These are phyloP conservation scores for Blastobotrys raffinosifermentans DNA, from an alignment of 1,139 yeast genomes.

Conservation along the genomic window DNA sequence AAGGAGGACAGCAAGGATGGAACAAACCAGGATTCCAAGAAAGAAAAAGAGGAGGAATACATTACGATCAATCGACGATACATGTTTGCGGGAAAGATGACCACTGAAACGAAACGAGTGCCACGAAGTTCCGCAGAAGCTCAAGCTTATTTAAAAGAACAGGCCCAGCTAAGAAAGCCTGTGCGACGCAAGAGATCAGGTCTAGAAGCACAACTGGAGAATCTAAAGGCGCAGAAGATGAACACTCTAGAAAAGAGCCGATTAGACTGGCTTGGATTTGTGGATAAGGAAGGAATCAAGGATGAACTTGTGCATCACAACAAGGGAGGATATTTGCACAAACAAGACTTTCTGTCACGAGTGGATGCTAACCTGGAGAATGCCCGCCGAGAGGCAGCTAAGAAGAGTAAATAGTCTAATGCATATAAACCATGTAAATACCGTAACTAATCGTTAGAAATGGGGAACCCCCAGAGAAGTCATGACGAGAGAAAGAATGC, in stretches of 20 bases:
- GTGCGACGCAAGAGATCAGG: slow-evolving; percentile 59
- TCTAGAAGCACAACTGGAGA: slow-evolving; percentile 62
- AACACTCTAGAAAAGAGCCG: slow-evolving; percentile 90
- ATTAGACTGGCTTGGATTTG: slow-evolving; percentile 93
- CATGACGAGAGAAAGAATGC: slow-evolving; percentile 73
- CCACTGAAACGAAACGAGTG: slow-evolving; percentile 73
- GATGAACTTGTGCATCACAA: slow-evolving; percentile 78
- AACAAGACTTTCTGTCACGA: slow-evolving; percentile 80
- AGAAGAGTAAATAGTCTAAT: slow-evolving; percentile 22
- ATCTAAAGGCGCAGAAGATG: slow-evolving; percentile 56
- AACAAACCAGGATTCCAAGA: not conserved
- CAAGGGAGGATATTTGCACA: slow-evolving; percentile 76
- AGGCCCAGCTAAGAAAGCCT: slow-evolving; percentile 7
- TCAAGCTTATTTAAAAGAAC: slow-evolving; percentile 54
- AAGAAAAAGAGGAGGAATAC: slow-evolving; percentile 36
- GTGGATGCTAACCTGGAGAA: slow-evolving; percentile 64
- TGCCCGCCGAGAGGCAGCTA: slow-evolving; percentile 54
- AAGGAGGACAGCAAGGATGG: not conserved
- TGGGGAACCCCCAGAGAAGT: slow-evolving; percentile 56
- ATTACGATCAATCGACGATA: slow-evolving; percentile 71
- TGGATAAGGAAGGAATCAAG: slow-evolving; percentile 74
- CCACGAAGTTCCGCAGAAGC: slow-evolving; percentile 80
- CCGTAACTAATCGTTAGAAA: slow-evolving; percentile 25
- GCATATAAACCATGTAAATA: not conserved
- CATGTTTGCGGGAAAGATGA: slow-evolving; percentile 82